phyloP scores from a whole-genome alignment of 148 eudicot species.

The Fallopia convolvulus region DNA sequence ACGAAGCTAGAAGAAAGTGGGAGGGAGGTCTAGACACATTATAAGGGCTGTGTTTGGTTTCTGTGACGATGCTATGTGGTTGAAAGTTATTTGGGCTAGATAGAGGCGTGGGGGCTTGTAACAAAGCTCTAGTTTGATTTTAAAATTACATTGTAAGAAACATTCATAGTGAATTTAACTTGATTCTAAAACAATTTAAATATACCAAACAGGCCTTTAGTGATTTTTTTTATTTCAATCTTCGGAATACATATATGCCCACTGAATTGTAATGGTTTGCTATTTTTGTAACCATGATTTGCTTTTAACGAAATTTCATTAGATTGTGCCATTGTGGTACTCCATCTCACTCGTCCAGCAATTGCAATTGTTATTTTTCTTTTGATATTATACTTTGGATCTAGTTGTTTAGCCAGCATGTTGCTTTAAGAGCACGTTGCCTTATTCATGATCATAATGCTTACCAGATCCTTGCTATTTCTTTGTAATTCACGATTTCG shows the following conservation, averaged over 20 bases:
- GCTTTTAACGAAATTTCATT: not conserved
- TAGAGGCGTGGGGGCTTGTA: not conserved
- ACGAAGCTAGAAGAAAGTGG: not conserved
- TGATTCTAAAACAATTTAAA: not conserved
- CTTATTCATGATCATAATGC: not conserved
- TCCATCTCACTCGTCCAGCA: not conserved
- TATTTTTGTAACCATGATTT: not conserved
- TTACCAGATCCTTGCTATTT: not conserved
- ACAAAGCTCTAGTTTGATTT: not conserved
- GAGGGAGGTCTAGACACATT: not conserved
- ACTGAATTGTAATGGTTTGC: not conserved
- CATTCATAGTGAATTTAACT: not conserved
- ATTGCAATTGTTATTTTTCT: not conserved
- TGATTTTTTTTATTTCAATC: not conserved
- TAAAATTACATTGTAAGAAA: not conserved
- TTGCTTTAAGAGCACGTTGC: not conserved
- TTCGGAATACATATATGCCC: not conserved
- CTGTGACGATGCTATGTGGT: not conserved
- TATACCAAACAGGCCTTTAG: not conserved
- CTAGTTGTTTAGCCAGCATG: not conserved
- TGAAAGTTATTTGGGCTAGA: not conserved
- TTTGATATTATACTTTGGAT: not conserved
- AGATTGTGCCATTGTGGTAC: not conserved
- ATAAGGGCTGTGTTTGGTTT: not conserved
- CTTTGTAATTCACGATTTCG: not conserved